Base-by-base conservation (phyloP, 352 stramenopile genomes). In the Pythium diclinum region DNA sequence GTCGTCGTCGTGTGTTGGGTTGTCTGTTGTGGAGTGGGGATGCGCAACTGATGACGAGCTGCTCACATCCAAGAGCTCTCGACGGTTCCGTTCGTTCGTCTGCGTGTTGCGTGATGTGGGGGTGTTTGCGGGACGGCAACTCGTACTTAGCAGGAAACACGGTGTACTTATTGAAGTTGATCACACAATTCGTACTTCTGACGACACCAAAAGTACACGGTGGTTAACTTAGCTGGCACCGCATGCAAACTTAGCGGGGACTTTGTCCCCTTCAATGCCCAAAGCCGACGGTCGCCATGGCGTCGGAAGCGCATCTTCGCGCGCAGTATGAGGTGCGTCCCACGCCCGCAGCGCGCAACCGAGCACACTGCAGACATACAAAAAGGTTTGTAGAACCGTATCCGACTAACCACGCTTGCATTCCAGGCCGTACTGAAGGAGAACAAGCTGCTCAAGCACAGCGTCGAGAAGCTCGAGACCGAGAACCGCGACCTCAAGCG, bases 401-500 rank as follows among this genome's bases (percentile, higher is more conserved):
- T 9, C 1, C 17, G 21, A 6, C 53, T 59, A 17, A 59, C 28
- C 14, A 11, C 16, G 36, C 2, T 9, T 10, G 32, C 23, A 11
- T 8, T 21, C 2, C 52, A 94, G 85, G 59, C 80, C 38, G 73
- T 95, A 21, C 63, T 85, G 30, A 95, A 95, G 74, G 88, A 95
- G 72, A 92, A 91, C 73, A 90, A 90, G 68, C 71, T 85, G 79
- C 83, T 95, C 38, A 92, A 89, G 70, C 77, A 78, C 57, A 85
- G 60, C 61, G 79, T 93, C 28, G 88, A 95, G 47, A 91, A 90
- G 61, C 79, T 96, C 44, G 88, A 96, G 71, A 76, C 67, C 30
- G 88, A 96, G 74, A 96, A 96, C 73, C 82, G 89, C 75, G 88
- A 96, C 72, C 83, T 96, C 63, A 96, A 96, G 77, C 81, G 84